Evolutionary conservation across 345 rosid genomes (phyloP).

Genomic region (Alliaria petiolata): DNA sequence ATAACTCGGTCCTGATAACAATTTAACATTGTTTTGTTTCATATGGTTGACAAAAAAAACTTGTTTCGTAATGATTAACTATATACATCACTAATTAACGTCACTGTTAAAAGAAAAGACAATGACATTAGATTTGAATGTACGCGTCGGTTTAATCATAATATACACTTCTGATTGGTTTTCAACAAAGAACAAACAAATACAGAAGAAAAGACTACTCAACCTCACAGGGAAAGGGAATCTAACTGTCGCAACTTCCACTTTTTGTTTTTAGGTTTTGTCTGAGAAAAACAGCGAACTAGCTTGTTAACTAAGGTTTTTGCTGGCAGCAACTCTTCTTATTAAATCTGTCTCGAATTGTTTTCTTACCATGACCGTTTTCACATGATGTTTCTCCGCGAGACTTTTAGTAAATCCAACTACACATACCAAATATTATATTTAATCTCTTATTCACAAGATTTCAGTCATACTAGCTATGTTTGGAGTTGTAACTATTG

Average conservation of each 20-base stretch:
- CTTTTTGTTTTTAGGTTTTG: slow-evolving; percentile 23
- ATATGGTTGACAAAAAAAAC: not conserved
- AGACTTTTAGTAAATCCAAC: not conserved
- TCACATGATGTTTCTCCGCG: not conserved
- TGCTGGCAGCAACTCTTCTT: no score
- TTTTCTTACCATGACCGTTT: not conserved
- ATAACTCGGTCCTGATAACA: not conserved
- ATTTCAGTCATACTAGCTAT: not conserved
- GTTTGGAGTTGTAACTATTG: no score
- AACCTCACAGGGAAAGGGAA: slow-evolving; percentile 14
- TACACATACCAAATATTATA: not conserved
- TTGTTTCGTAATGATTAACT: not conserved
- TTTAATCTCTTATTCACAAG: not conserved
- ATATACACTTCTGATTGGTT: slow-evolving; percentile 7
- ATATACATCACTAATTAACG: not conserved
- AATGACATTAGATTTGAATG: slow-evolving; percentile 2
- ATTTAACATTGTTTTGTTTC: not conserved
- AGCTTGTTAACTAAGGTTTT: not conserved
- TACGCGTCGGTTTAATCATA: not conserved
- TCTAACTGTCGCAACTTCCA: slow-evolving; percentile 22
- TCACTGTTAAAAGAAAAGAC: not conserved
- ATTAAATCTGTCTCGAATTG: no score
- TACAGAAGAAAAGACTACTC: slow-evolving; percentile 24
- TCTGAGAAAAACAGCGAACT: not conserved
- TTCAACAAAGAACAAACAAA: slow-evolving; percentile 2